A percentile compares a stretch with the other conserved stretches of the same genome.
Conservation (phyloP, 148 eudicot species). For the Fallopia convolvulus region DNA sequence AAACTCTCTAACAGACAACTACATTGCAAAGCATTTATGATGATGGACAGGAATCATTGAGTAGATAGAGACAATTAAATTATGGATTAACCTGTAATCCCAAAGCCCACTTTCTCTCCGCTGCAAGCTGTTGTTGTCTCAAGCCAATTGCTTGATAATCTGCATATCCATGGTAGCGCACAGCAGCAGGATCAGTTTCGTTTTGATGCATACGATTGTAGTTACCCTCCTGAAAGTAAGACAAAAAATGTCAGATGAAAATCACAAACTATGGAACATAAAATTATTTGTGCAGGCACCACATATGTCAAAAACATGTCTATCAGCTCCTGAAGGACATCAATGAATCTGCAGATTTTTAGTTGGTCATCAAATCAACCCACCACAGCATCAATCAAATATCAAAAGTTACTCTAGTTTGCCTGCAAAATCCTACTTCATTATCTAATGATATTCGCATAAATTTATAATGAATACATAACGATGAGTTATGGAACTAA, state of each 20-base stretch:
- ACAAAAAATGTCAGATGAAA: neutral
- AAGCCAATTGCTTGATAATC: constrained; percentile 63
- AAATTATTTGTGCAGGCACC: neutral
- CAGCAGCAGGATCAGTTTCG: constrained; percentile 40
- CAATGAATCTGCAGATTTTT: neutral
- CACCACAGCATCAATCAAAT: neutral
- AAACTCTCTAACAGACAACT: neutral
- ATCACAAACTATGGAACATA: neutral
- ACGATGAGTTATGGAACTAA: neutral
- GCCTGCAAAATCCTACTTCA: neutral
- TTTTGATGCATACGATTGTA: constrained; percentile 38
- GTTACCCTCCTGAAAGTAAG: constrained; percentile 46
- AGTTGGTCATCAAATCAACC: neutral
- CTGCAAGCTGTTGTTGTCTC: constrained; percentile 49
- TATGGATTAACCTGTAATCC: constrained; percentile 66
- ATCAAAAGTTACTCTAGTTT: neutral
- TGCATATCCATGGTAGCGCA: constrained; percentile 44
- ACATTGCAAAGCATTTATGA: neutral
- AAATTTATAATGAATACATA: neutral
- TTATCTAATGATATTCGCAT: neutral
- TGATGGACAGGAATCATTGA: neutral
- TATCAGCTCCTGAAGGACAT: neutral
- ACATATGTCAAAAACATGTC: neutral
- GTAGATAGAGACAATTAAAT: neutral
- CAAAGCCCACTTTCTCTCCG: constrained; percentile 96